Percentiles rank a stretch among this genome's conserved stretches.
phyloP scores from a whole-genome alignment of 768 basidiomycete genomes.

The Phlebiopsis flavidoalba region DNA sequence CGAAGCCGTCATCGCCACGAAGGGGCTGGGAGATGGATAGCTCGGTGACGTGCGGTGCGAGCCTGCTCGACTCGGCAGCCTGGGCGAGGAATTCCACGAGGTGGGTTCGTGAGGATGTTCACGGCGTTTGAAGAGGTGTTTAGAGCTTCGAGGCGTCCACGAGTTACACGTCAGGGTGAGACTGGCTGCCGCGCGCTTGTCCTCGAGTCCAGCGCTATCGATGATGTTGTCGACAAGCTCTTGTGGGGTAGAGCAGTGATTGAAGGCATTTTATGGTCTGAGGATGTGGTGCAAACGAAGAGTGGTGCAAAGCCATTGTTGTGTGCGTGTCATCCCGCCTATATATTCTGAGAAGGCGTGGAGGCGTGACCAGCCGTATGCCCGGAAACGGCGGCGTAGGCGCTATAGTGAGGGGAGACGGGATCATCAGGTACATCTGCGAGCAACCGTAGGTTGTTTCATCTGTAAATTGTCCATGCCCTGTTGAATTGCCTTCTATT shows the following conservation, averaged over 20 bases:
- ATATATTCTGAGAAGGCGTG: background rate
- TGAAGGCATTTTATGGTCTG: background rate
- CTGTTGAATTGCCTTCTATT: too few species aligned
- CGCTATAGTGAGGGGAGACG: background rate
- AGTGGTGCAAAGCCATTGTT: background rate
- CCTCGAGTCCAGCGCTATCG: background rate
- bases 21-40: background rate
- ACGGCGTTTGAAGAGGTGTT: background rate
- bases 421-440: too few species aligned
- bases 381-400: background rate
- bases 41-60: background rate
- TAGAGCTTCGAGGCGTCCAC: background rate
- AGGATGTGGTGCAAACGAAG: background rate
- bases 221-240: background rate
- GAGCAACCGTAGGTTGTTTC: too few species aligned
- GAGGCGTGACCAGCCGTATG: background rate
- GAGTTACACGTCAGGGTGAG: background rate
- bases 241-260: background rate
- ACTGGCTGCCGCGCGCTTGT: background rate
- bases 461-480: too few species aligned
- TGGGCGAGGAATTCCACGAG: background rate
- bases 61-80: background rate
- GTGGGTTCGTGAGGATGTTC: background rate
- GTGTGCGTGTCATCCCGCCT: background rate
- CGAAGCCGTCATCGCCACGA: background rate